Evolutionary conservation across 2,329 filamentous ascomycete species (phyloP).

Genomic region (Ilyonectria destructans): DNA sequence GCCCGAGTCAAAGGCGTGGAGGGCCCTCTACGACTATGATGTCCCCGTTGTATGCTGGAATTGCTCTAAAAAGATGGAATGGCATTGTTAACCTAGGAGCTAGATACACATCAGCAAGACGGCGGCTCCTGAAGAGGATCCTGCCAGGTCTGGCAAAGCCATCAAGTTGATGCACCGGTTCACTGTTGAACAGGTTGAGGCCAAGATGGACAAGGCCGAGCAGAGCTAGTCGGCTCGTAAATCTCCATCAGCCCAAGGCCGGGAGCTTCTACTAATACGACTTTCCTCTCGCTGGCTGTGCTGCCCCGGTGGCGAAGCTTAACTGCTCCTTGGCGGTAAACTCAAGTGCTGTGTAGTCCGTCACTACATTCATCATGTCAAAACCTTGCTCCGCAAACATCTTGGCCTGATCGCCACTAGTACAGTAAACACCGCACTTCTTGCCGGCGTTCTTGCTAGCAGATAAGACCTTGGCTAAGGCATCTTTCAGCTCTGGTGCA

Average conservation of each 20-base stretch:
- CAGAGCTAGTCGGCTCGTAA: slow-evolving; percentile 32
- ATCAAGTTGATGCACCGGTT: slow-evolving; percentile 87
- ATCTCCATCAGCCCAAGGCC: not conserved
- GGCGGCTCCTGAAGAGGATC: slow-evolving; percentile 65
- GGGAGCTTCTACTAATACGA: slow-evolving; percentile 57
- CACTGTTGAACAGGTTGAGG: slow-evolving; percentile 75
- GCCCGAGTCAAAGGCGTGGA: slow-evolving; percentile 76
- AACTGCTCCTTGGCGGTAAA: slow-evolving; percentile 62
- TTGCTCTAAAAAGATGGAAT: not conserved
- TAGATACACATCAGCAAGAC: slow-evolving; percentile 77
- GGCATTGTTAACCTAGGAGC: slow-evolving; percentile 6
- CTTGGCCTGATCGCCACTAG: slow-evolving; percentile 70
- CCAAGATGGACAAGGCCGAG: slow-evolving; percentile 77
- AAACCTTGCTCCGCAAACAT: slow-evolving; percentile 71
- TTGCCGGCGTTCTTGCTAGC: slow-evolving; percentile 76
- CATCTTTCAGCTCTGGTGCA: slow-evolving; percentile 71
- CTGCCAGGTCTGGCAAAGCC: slow-evolving; percentile 71
- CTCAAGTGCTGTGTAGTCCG: slow-evolving; percentile 70
- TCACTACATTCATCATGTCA: slow-evolving; percentile 74
- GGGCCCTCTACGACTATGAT: slow-evolving; percentile 84
- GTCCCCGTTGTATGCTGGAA: slow-evolving; percentile 78
- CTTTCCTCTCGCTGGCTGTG: slow-evolving; percentile 55
- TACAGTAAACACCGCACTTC: slow-evolving; percentile 75
- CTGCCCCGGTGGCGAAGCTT: slow-evolving; percentile 62
- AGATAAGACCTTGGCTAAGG: slow-evolving; percentile 71